Conservation (phyloP, 78 protist genomes). For the Blattamonas nauphoetae region DNA sequence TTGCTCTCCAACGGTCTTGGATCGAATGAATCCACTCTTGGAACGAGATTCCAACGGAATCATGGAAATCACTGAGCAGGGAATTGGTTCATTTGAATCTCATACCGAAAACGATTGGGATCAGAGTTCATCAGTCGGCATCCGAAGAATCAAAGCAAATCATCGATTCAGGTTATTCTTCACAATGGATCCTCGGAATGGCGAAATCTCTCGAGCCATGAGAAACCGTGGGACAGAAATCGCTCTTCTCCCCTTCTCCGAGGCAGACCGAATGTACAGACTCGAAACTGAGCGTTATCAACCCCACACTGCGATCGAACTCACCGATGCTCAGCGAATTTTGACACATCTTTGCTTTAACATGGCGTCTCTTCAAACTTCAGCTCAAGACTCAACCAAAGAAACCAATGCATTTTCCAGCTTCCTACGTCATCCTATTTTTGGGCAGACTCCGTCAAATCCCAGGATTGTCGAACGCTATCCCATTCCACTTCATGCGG, state of each 20-base stretch:
- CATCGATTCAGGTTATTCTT: slow-evolving; percentile 77
- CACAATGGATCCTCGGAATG: slow-evolving; percentile 72
- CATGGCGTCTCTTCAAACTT: too few species aligned
- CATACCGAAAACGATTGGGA: background rate
- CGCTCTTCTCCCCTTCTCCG: slow-evolving; percentile 30
- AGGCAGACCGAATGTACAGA: too few species aligned
- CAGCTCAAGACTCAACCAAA: too few species aligned
- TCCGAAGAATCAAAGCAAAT: slow-evolving; percentile 48
- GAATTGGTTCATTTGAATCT: slow-evolving; percentile 43
- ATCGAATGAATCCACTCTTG: slow-evolving; percentile 92
- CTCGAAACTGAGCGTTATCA: too few species aligned
- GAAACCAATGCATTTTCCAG: too few species aligned
- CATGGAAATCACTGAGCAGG: slow-evolving; percentile 78
- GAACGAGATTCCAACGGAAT: slow-evolving; percentile 74
- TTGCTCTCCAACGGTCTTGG: slow-evolving; percentile 94
- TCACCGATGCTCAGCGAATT: too few species aligned
- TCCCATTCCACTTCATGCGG: too few species aligned
- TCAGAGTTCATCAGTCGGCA: slow-evolving; percentile 11
- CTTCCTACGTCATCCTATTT: too few species aligned
- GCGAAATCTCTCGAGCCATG: slow-evolving; percentile 97
- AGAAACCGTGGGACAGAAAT: slow-evolving; percentile 89
- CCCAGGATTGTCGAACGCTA: too few species aligned
- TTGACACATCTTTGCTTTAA: too few species aligned
- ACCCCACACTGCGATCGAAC: too few species aligned
- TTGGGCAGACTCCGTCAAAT: too few species aligned